Evolutionary conservation across 2,329 filamentous ascomycete species (phyloP), one percentile per base, ranked within the genome.

Genomic region (Cytospora piceicola): DNA sequence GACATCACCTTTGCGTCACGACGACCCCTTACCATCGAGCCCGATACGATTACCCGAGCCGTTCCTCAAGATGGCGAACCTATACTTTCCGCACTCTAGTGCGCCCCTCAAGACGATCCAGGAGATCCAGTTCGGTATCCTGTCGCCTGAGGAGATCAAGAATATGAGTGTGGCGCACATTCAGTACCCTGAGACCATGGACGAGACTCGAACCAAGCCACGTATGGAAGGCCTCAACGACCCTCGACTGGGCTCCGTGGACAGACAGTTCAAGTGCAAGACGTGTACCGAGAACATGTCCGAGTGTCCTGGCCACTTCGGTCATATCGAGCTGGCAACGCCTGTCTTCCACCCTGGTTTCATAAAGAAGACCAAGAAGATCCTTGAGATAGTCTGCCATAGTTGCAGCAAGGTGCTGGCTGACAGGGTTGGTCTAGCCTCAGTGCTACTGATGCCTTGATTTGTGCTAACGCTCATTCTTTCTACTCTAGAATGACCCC

Each of bases 131-230:
- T 99, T 99, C 77, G 95, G 95, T 76, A 87, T 99, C 77, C 88
- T 99, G 79, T 96, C 95, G 42, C 95, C 95, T 30, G 95, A 99
- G 78, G 96, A 99, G 83, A 97, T 98, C 80, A 98, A 99, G 84
- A 94, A 91, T 75, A 96, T 98, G 93, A 97, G 94, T 80, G 94
- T 98, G 70, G 91, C 90, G 72, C 92, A 97, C 78, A 94, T 99
- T 77, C 87, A 95, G 78, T 98, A 97, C 77, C 94, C 95, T n/a
- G 95, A 99, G 83, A 98, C 95, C 32, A 97, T 99, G 95, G 95
- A 99, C 76, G 95, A 99, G 79, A 90, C 90, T 78, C 91, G 94
- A 75, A 90, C 92, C 71, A 92, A 92, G 77, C 95, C 95, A 70
- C 93, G 95, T 72, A 91, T 95, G 69, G 90, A 91, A 76, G 95